Conservation (phyloP, 2,329 filamentous ascomycete species). For the Graphium sp. region DNA sequence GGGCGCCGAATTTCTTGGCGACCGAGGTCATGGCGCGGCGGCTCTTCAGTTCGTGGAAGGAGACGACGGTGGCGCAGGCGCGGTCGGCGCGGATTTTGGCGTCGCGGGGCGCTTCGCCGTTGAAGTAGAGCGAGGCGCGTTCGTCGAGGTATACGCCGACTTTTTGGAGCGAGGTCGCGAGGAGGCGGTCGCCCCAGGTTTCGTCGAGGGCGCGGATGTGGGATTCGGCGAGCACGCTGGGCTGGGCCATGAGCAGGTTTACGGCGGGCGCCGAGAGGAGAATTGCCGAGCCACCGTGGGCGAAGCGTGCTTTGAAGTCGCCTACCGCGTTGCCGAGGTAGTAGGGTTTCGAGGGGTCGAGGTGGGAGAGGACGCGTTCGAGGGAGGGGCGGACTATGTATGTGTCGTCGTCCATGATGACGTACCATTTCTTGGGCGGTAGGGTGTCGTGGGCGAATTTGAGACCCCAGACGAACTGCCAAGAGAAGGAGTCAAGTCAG, state of each 20-base stretch:
- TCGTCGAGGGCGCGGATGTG: conserved; percentile 30
- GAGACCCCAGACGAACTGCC: conserved; percentile 36
- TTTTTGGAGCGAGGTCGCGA: conserved; percentile 34
- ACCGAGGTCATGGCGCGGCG: conserved; percentile 26
- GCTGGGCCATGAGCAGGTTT: conserved; percentile 21
- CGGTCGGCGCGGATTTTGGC: conserved; percentile 30
- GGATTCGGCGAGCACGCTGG: conserved; percentile 22
- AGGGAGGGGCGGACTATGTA: conserved; percentile 33
- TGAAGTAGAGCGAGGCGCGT: conserved; percentile 34
- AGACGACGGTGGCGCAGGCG: conserved; percentile 35
- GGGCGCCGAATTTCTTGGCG: conserved; percentile 20
- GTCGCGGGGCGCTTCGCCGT: conserved; percentile 31
- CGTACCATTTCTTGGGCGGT: conserved; percentile 40
- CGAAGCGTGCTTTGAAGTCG: conserved; percentile 36
- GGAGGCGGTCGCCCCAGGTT: conserved; percentile 34
- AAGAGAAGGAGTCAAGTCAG: background rate
- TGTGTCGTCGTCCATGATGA: conserved; percentile 41
- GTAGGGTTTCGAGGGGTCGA: conserved; percentile 26
- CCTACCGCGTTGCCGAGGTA: conserved; percentile 41
- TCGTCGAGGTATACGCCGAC: conserved; percentile 38
- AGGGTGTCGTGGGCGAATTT: conserved; percentile 30
- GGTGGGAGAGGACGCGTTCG: conserved; percentile 26
- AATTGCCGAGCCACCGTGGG: conserved; percentile 37
- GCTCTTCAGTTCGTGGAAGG: conserved; percentile 31
- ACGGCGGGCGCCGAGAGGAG: conserved; percentile 33